These are phyloP conservation scores for Saturnispora halmiae DNA, from an alignment of 805 yeast genomes.

Conservation along the genomic window DNA sequence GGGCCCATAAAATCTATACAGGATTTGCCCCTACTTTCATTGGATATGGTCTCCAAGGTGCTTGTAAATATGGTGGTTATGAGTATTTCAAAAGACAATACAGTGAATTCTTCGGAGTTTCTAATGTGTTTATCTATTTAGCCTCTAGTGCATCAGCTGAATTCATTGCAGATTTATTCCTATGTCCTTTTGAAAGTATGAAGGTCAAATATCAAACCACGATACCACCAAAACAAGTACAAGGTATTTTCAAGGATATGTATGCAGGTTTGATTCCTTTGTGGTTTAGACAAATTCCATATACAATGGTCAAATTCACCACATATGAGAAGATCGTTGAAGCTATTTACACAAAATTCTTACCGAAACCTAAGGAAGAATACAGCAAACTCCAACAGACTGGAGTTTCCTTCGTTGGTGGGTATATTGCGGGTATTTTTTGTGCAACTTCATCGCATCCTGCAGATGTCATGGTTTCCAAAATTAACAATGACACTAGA, in stretches of 20 bases:
- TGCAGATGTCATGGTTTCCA: conserved; percentile 97
- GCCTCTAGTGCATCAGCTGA: conserved; percentile 92
- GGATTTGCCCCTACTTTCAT: conserved; percentile 89
- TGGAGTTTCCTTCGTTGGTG: conserved; percentile 90
- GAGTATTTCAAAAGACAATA: conserved; percentile 82
- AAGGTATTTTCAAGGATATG: conserved; percentile 50
- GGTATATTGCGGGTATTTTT: conserved; percentile 94
- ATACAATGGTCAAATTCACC: conserved; percentile 95
- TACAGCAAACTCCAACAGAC: conserved; percentile 75
- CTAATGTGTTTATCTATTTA: conserved; percentile 64
- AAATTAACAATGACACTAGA: conserved; percentile 66
- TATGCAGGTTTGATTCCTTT: conserved; percentile 87
- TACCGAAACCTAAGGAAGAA: conserved; percentile 66
- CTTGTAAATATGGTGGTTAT: conserved; percentile 94
- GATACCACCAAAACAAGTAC: conserved; percentile 69
- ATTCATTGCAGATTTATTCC: conserved; percentile 77
- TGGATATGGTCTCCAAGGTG: conserved; percentile 94
- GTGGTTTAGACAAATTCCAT: conserved; percentile 97
- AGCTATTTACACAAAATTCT: conserved; percentile 50
- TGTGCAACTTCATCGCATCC: conserved; percentile 97
- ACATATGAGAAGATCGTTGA: conserved; percentile 89
- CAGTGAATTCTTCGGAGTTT: conserved; percentile 56
- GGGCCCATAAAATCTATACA: conserved; percentile 66
- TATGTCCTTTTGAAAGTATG: conserved; percentile 93
- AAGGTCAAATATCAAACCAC: conserved; percentile 93